Conservation (phyloP, 441 rosid species). For the Theobroma grandiflorum region DNA sequence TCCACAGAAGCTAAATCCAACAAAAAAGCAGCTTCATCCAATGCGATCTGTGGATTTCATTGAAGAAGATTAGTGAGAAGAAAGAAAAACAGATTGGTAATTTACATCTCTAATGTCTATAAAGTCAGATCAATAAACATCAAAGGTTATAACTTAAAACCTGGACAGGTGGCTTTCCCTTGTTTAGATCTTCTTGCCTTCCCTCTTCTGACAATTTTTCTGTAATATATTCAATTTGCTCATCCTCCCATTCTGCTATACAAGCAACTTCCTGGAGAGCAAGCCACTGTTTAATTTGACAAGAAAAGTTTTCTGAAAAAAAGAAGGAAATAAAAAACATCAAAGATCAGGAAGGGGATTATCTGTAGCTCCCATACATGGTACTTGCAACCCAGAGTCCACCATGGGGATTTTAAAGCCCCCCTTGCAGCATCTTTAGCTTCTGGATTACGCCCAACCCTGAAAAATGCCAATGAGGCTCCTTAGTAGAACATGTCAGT, state of each 20-base stretch:
- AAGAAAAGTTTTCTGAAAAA: neutral
- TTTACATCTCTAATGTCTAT: neutral
- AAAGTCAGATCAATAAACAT: conserved; percentile 19
- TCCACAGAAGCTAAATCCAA: conserved; percentile 88
- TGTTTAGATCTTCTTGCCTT: conserved; percentile 65
- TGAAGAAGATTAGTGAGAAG: neutral
- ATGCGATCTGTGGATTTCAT: conserved; percentile 56
- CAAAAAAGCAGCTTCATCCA: conserved; percentile 85
- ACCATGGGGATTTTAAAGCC: conserved; percentile 91
- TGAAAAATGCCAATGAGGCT: conserved; percentile 31
- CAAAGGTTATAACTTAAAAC: conserved; percentile 37
- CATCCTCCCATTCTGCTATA: conserved; percentile 84
- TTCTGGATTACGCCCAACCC: conserved; percentile 73
- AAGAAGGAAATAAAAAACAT: neutral
- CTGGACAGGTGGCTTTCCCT: conserved; percentile 74
- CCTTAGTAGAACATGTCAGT: conserved; percentile 11
- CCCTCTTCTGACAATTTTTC: conserved; percentile 74
- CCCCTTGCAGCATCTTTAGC: conserved; percentile 97
- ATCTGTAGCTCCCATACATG: conserved; percentile 45
- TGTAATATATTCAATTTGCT: conserved; percentile 67
- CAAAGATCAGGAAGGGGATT: neutral
- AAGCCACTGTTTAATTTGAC: neutral
- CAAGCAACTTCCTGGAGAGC: conserved; percentile 70
- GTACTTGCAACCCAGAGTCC: conserved; percentile 89
- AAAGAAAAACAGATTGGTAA: neutral